phyloP scores from a whole-genome alignment of 2,329 filamentous ascomycete species.

The Byssoonygena ceratinophila region DNA sequence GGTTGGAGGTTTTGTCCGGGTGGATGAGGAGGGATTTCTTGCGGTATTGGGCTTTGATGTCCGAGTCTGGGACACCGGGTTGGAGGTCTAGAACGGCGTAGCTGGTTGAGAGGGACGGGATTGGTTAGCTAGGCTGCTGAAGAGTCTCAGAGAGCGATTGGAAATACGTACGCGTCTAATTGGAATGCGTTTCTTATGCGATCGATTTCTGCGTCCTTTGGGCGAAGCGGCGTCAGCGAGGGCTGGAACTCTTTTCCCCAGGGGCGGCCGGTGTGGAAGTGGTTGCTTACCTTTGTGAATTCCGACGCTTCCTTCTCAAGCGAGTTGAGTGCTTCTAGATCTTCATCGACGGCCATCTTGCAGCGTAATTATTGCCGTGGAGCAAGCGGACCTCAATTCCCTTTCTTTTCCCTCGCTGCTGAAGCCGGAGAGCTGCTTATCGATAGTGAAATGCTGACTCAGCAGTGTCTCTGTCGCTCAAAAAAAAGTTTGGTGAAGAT shows the following conservation, averaged over 20 bases:
- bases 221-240: not conserved
- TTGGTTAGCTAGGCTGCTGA: not conserved
- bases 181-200: slow-evolving; percentile 86
- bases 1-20: slow-evolving; percentile 92
- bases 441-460: slow-evolving; percentile 10
- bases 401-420: not conserved
- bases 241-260: not conserved
- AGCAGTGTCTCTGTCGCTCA: not conserved
- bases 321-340: slow-evolving; percentile 56
- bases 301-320: slow-evolving; percentile 80
- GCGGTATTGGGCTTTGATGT: slow-evolving; percentile 90
- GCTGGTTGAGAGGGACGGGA: slow-evolving; percentile 32
- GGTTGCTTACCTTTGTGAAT: slow-evolving; percentile 63
- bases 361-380: not conserved
- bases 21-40: slow-evolving; percentile 98
- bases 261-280: not conserved
- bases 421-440: not conserved
- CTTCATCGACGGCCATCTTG: slow-evolving; percentile 42
- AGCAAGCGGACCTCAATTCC: not conserved
- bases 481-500: slow-evolving; percentile 5
- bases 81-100: slow-evolving; percentile 94
- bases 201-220: slow-evolving; percentile 84
- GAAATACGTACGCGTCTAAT: slow-evolving; percentile 51
- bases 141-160: not conserved
- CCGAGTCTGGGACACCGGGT: slow-evolving; percentile 85